Evolutionary conservation across 2,329 filamentous ascomycete species (phyloP), one percentile per base, ranked within the genome.

Genomic region (Bipolaris zeicola): DNA sequence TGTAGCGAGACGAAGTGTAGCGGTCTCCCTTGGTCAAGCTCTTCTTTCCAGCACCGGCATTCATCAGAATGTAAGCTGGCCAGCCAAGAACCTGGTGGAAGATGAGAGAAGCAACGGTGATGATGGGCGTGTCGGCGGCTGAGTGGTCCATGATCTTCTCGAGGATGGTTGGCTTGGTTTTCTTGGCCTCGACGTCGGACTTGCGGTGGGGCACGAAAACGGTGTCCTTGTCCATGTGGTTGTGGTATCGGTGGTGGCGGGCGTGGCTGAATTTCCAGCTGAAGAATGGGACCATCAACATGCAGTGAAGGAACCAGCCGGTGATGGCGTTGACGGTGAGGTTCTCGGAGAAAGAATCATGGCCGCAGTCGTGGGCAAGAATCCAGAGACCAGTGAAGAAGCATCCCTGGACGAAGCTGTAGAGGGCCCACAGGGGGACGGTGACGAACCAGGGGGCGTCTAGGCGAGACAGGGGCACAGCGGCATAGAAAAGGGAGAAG

Each of bases 351-450:
- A 90, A 88, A 45, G 87, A 86, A 16, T 85, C 84, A 72, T 91
- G 88, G 49, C 88, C 88, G 72, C 85, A 88, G 73, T 91, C 88
- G 71, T 91, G 88, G 14, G 85, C 87, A 38, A 90, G 78, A 63
- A 71, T 66, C 88, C 88, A 90, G 64, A 90, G 77, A 3, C 88
- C 88, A 3, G 86, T 89, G 71, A 86, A 85, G 64, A 89, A 77
- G 26, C 88, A 82, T 48, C 88, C 87, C 76, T 89, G 86, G 43
- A 84, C 66, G 72, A 86, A 88, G 61, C 85, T 83, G 72, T 90
- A 90, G 41, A 76, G 71, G 28, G 77, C 76, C 85, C 85, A 89
- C 13, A 64, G 43, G 5, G 66, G 64, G 11, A 56, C 55, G 6
- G 50, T 62, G 24, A 67, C 26, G 52, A 31, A 45, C 52, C 50